Evolutionary conservation across 176 grass and related monocot species (phyloP), one percentile per base, ranked within the genome.

Genomic region (Aechmea fasciata): DNA sequence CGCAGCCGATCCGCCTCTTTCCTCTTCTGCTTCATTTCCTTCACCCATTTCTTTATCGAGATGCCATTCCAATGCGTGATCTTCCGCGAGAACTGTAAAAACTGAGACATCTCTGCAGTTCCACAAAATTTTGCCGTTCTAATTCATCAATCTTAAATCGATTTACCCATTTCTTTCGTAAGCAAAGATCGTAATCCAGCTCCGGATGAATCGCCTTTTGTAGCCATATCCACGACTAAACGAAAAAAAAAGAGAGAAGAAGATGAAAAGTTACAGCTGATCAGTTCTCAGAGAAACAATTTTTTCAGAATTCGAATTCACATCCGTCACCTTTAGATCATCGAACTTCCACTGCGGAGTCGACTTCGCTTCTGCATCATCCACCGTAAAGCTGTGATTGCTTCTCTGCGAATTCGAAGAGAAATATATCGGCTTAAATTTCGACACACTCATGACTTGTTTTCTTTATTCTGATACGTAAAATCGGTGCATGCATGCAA

Each of bases 201-300:
- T 93, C 94, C 22, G 94, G 94, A 67, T 99, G 94, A 78, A 99
- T 93, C 66, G 94, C 87, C 82, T 99, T 99, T 77, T 99, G 94
- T 70, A 99, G 68, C 94, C 89, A 93, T 88, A 99, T 90, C 89
- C 89, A 99, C 69, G 84, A 90, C 89, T 93, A 52, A 52, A 75
- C 61, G 83, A 41, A 41, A 41, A 41, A 7, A 15, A 47, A 12
- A 41, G 0, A 7, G 50, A 20, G 66, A 57, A 47, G 1, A 18
- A 2, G 9, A 22, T 22, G 15, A 61, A 9, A 41, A 41, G 33
- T 41, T 61, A 18, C 55, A 61, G 11, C 55, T 18, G 55, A 61
- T 18, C 55, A 2, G 20, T 61, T 19, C 20, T 61, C 20, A 20
- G 20, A 61, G 10, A 15, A 18, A 18, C 14, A 61, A 2, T 52